These are phyloP conservation scores for Hypoxylon rubiginosum DNA, from an alignment of 2,329 filamentous ascomycete genomes.

Conservation along the genomic window DNA sequence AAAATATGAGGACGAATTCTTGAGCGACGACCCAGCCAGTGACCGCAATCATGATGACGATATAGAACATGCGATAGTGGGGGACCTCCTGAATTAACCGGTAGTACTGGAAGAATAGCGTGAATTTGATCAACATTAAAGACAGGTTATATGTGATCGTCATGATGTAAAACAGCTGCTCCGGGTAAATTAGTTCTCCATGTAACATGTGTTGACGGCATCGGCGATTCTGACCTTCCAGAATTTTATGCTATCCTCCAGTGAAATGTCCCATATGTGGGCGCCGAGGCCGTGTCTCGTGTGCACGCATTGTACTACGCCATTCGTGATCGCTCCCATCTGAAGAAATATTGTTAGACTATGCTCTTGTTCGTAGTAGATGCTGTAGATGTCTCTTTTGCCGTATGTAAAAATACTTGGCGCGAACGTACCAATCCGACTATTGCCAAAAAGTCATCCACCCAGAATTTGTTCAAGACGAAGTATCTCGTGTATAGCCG, in stretches of 20 bases:
- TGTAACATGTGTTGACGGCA: neutral
- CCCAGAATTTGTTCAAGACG: constrained; percentile 34
- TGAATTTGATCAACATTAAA: constrained; percentile 42
- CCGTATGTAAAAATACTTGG: neutral
- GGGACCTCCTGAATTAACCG: constrained; percentile 42
- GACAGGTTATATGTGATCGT: constrained; percentile 41
- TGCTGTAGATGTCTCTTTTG: neutral
- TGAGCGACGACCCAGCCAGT: constrained; percentile 40
- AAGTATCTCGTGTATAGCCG: constrained; percentile 40
- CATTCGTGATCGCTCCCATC: constrained; percentile 33
- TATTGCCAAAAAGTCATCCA: constrained; percentile 39
- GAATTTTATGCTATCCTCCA: constrained; percentile 9
- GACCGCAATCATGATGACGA: constrained; percentile 35
- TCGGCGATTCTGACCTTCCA: constrained; percentile 35
- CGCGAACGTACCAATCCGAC: constrained; percentile 36
- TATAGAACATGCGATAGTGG: constrained; percentile 36
- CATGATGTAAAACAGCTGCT: constrained; percentile 38
- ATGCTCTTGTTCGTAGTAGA: neutral
- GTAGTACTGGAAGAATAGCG: constrained; percentile 46
- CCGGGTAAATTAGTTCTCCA: constrained; percentile 19
- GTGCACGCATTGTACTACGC: constrained; percentile 35
- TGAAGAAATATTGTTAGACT: constrained; percentile 16
- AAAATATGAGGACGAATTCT: constrained; percentile 40
- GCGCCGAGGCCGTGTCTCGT: constrained; percentile 36
- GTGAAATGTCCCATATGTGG: constrained; percentile 36